Base-by-base conservation (phyloP, 2,329 filamentous ascomycete genomes). In the Akanthomyces muscarius region DNA sequence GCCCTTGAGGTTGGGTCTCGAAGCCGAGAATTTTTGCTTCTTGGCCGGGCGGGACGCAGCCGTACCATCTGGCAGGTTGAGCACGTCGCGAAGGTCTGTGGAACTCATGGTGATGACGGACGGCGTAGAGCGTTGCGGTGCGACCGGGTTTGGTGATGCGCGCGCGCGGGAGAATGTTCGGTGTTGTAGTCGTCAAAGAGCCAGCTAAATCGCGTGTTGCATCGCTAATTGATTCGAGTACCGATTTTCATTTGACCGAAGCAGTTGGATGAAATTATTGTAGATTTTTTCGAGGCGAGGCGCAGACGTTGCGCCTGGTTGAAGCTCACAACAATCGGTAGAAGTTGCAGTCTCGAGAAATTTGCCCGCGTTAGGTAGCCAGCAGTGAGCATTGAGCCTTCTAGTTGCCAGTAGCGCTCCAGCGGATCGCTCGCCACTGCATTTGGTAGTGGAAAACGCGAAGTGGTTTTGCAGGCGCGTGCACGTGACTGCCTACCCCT, bases 41-140 rank as follows among this genome's bases (percentile, higher is more conserved):
- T 95, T 96, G 50, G 84, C 77, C 47, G 87, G 86, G 66, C 88
- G 78, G 61, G 80, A 72, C 58, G 76, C 78, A 57, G 78, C 70
- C 57, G 77, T 70, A 65, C 79, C 77, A 38, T 87, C 88, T 56
- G 89, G 88, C 73, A 96, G 81, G 75, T 93, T 91, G 72, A 96
- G 86, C 73, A 96, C 91, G 75, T 96, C 92, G 78, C 90, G 91
- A 69, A 96, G 86, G 81, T 96, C 92, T 74, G 87, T 85, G 66
- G 89, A 89, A 65, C 51, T 61, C 59, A 61, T 61, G 47, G 59
- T 58, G 61, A 57, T 63, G 58, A 53, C 57, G 65, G 52, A 51
- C 30, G 11, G 30, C 36, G 54, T 45, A 18, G 42, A 45, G 41
- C 36, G 23, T 25, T 21, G 28, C 8, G n/a, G 23, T 16, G 45